phyloP scores from a whole-genome alignment of 1,139 yeast species.

The Kodamaea alishanica region DNA sequence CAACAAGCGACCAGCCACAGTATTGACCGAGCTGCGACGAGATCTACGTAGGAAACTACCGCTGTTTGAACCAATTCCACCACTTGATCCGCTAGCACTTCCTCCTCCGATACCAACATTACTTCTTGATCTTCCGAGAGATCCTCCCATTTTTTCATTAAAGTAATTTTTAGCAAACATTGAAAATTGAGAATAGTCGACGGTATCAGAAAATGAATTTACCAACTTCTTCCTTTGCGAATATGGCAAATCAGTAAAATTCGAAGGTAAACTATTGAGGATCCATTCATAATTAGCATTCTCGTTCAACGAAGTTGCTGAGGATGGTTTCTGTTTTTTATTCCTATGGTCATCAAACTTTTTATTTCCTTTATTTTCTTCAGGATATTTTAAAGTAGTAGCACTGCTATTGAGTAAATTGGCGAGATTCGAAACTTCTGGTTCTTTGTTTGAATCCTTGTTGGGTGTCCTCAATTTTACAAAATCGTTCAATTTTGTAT shows the following conservation, averaged over 20 bases:
- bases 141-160: conserved; percentile 11
- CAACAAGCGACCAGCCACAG: conserved; percentile 42
- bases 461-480: conserved; percentile 25
- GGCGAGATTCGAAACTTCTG: not conserved
- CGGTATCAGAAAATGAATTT: conserved; percentile 52
- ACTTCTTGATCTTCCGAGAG: conserved; percentile 8
- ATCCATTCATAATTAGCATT: conserved; percentile 37
- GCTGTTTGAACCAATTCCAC: conserved; percentile 16
- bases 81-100: conserved; percentile 16
- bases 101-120: conserved; percentile 20
- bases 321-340: conserved; percentile 21
- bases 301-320: conserved; percentile 25
- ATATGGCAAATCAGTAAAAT: conserved; percentile 63
- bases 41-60: conserved; percentile 30
- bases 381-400: conserved; percentile 9
- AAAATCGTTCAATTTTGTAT: conserved; percentile 25
- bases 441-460: conserved; percentile 1
- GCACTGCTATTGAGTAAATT: conserved; percentile 5
- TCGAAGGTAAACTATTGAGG: conserved; percentile 49
- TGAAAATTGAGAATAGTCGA: conserved; percentile 49
- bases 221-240: conserved; percentile 62
- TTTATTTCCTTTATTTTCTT: conserved; percentile 1
- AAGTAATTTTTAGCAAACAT: conserved; percentile 37
- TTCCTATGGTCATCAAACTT: conserved; percentile 11
- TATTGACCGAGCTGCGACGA: conserved; percentile 33